Conservation (phyloP, 1,139 yeast species). For the Pneumocystis wakefieldiae region DNA sequence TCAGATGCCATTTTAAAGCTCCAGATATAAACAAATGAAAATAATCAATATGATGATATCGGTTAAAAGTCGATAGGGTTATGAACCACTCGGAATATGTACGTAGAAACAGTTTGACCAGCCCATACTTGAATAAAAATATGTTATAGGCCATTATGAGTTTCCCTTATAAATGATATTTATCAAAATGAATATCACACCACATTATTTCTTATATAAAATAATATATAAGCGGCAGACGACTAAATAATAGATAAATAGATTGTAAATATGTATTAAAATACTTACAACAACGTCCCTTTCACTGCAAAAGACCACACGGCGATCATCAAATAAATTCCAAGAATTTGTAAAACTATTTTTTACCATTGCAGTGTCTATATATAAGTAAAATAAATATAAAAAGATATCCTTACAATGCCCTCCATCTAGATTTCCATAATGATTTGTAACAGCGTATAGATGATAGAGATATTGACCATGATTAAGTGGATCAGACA, state of each 20-base stretch:
- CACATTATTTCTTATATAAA: background rate
- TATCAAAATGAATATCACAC: background rate
- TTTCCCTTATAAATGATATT: background rate
- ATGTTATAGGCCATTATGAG: background rate
- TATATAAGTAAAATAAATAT: background rate
- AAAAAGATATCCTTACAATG: constrained; percentile 32
- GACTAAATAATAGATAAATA: background rate
- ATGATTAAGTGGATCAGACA: background rate
- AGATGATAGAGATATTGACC: constrained; percentile 46
- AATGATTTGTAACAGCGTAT: constrained; percentile 80
- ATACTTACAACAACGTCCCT: background rate
- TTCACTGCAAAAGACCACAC: constrained; percentile 26
- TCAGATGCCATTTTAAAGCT: constrained; percentile 37
- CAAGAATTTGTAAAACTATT: constrained; percentile 44
- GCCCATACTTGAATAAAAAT: background rate
- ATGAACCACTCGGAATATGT: no score
- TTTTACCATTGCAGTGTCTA: constrained; percentile 59
- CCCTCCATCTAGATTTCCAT: constrained; percentile 70
- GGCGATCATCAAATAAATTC: constrained; percentile 68
- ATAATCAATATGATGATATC: background rate
- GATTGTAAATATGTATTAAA: background rate
- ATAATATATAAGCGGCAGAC: background rate
- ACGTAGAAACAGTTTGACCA: no score
- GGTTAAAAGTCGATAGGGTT: background rate
- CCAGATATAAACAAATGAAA: background rate